Base-by-base conservation (phyloP, 176 grass and related monocot species). In the Lolium rigidum region DNA sequence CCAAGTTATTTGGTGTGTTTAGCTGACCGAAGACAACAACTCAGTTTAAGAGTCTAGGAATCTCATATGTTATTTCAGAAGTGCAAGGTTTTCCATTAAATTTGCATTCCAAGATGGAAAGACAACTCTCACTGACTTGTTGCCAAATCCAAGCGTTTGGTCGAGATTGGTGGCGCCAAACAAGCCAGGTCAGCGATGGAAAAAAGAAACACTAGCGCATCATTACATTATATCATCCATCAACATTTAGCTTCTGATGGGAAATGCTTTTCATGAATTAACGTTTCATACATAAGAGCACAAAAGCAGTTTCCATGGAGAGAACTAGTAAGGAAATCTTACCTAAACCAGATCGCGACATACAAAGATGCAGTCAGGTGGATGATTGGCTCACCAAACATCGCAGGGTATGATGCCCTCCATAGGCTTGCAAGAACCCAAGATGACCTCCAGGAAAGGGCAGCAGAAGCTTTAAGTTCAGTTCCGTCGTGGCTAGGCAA, bases 401-500 rank as follows among this genome's bases (percentile, higher is more conserved):
- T 7, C 61, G 15, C 79, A 70, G 1, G 21, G 72, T 52, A 47
- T 47, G 9, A 10, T 77, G 62, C 62, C 88, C 70, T 86, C 82
- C 49, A 76, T 49, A 77, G 59, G 70, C 49, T 51, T 80, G 55
- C 70, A 75, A 61, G 41, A 74, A 75, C 52, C 77, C 28, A 77
- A 13, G 70, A 52, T 69, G 50, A 71, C 78, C 41, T 55, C 79
- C 25, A 50, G 64, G 63, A 47, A 52, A 72, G 39, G 72, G 63
- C 88, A 64, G 7, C 61, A 14, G 60, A 26, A 82, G 13, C 55
- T 55, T 86, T 82, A 63, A 71, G 72, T 57, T 86, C 84, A 90
- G 56, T 47, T 80, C 74, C 77, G 47, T 52, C 18, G 25, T 43
- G 31, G 48, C 91, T 94, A 99, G 10, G 97, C 92, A 82, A 94